Base-by-base conservation (phyloP, 2,329 filamentous ascomycete species). In the Colletotrichum destructivum region DNA sequence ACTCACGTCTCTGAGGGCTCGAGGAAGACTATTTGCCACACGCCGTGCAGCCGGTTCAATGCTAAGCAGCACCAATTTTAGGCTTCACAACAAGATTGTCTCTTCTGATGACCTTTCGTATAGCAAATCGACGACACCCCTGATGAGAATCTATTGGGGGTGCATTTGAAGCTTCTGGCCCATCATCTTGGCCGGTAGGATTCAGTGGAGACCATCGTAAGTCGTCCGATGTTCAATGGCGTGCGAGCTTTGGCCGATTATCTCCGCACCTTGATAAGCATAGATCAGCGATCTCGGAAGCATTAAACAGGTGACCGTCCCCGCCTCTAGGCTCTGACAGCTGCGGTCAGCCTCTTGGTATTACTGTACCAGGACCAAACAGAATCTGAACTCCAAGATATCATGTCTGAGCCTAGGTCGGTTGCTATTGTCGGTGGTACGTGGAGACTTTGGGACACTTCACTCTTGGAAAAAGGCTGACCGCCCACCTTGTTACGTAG, bases 1-100 rank as follows among this genome's bases (percentile, higher is more conserved):
- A 80, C 57, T 76, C 78, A 62, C 74, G 78, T n/a, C 74, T 80
- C 13, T 81, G 79, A 69, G 81, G 79, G 79, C 66, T 79, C 6
- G 62, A 78, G 56, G 79, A 81, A 63, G 74, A 77, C 52, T 73
- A 77, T 67, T 67, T 75, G 74, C 2, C 77, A 78, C 12, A 76
- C 78, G 12, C 62, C 79, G 2, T 81, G 79, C 78, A 76, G 75
- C 51, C 71, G 76, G 4, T 79, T 79, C 0, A 76, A 77, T 54
- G 71, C 80, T 13, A 76, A 75, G 54, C 79, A 81, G 75, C 80
- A 81, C 69, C 73, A 76, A 52, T 66, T 81, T 5, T 81, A 80
- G 68, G 79, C 81, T 46, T 79, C 79, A 0, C 73, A 42, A 9
- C 40, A 40, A 23, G 35, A 5, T 46, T 18, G 16, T 46, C 2